Evolutionary conservation across 2,329 filamentous ascomycete species (phyloP).

Genomic region (Truncatella angustata): DNA sequence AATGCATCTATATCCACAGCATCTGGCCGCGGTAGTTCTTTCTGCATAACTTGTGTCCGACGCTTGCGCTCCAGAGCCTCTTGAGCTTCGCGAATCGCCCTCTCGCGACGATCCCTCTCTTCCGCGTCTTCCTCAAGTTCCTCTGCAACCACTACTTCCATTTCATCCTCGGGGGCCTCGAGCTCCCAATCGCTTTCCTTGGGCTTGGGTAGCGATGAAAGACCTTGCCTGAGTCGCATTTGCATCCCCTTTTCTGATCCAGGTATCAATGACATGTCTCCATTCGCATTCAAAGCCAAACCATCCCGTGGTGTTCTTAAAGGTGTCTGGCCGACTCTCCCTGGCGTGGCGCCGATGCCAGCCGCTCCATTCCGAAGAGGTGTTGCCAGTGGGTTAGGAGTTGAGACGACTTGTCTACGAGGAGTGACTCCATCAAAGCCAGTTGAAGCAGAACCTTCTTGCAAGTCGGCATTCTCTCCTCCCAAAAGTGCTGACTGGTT

Average conservation of each 20-base stretch:
- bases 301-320: conserved; percentile 85
- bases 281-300: conserved; percentile 76
- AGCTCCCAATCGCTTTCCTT: conserved; percentile 95
- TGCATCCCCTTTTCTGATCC: conserved; percentile 77
- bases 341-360: conserved; percentile 67
- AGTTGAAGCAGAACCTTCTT: conserved; percentile 78
- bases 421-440: conserved; percentile 85
- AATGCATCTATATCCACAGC: conserved; percentile 70
- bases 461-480: conserved; percentile 87
- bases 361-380: conserved; percentile 67
- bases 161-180: conserved; percentile 80
- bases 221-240: conserved; percentile 65
- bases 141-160: conserved; percentile 51
- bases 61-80: conserved; percentile 78
- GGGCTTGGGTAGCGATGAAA: conserved; percentile 85
- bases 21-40: conserved; percentile 73
- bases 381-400: conserved; percentile 93
- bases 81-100: conserved; percentile 67
- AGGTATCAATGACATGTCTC: conserved; percentile 64
- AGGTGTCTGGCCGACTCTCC: conserved; percentile 74
- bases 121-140: conserved; percentile 63
- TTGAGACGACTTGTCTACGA: conserved; percentile 77
- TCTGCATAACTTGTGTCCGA: conserved; percentile 89
- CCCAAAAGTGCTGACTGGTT: conserved; percentile 92
- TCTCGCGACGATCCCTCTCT: conserved; percentile 76